Conservation (phyloP, 805 yeast species). For the Clavispora santaluciae region DNA sequence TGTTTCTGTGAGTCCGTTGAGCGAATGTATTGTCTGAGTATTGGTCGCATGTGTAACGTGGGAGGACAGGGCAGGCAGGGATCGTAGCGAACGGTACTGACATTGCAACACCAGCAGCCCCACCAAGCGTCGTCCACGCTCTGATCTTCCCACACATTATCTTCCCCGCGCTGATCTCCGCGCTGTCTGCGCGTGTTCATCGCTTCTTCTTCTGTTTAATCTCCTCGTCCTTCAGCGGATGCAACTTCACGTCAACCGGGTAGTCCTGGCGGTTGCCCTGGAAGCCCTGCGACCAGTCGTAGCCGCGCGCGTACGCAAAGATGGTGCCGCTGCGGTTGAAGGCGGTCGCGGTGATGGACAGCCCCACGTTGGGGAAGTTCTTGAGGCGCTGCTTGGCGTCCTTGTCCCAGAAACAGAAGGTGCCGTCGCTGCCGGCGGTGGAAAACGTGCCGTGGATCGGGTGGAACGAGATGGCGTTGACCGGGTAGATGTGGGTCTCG, state of each 20-base stretch:
- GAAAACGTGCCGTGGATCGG: constrained; percentile 87
- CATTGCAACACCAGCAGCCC: too few relatives aligned
- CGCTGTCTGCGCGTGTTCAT: too few relatives aligned
- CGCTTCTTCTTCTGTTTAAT: constrained; percentile 54
- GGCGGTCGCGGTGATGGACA: constrained; percentile 68
- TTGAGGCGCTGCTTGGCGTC: constrained; percentile 84
- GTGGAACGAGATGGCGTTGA: constrained; percentile 79
- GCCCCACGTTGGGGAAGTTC: constrained; percentile 64
- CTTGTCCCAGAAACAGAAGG: constrained; percentile 94
- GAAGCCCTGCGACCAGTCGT: constrained; percentile 95
- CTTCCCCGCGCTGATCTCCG: too few relatives aligned
- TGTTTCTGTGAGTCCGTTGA: too few relatives aligned
- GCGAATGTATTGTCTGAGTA: too few relatives aligned
- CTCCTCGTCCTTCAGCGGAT: constrained; percentile 82
- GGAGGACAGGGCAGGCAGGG: too few relatives aligned
- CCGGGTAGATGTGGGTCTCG: constrained; percentile 69
- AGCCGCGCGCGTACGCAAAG: constrained; percentile 86
- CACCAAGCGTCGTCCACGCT: too few relatives aligned
- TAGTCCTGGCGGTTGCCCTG: constrained; percentile 69
- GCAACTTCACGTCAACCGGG: constrained; percentile 74
- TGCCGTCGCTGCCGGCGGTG: constrained; percentile 94
- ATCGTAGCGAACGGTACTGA: too few relatives aligned
- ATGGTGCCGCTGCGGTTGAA: constrained; percentile 82
- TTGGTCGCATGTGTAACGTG: too few relatives aligned
- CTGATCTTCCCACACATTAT: too few relatives aligned